Percentiles rank a stretch among this genome's conserved stretches.
phyloP scores from a whole-genome alignment of 495 filamentous ascomycete genomes.

The Neurospora intermedia region DNA sequence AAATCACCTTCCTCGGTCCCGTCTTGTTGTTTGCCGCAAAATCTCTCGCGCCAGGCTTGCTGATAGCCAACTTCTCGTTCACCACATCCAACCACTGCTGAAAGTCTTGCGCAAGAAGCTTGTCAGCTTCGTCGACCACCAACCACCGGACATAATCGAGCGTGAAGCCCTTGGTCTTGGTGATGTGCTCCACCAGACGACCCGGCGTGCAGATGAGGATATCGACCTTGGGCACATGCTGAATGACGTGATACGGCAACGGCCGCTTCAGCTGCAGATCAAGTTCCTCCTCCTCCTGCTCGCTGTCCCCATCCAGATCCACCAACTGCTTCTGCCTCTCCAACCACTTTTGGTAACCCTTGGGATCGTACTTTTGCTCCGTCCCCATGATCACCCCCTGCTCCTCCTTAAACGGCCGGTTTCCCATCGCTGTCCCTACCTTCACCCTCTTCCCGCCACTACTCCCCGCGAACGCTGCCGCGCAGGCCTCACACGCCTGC shows the following conservation, averaged over 20 bases:
- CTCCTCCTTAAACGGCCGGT: conserved; percentile 63
- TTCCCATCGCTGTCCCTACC: conserved; percentile 74
- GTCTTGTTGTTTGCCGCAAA: conserved; percentile 39
- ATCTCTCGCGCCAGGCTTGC: conserved; percentile 26
- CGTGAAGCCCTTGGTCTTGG: conserved; percentile 68
- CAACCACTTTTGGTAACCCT: conserved; percentile 20
- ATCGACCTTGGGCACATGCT: conserved; percentile 61
- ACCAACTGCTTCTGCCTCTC: conserved; percentile 7
- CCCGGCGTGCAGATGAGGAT: conserved; percentile 90
- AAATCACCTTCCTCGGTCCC: conserved; percentile 57
- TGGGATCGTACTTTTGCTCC: conserved; percentile 38
- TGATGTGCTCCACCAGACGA: conserved; percentile 81
- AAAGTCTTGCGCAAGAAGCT: conserved; percentile 81
- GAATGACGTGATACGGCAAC: conserved; percentile 51
- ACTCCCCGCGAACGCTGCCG: conserved; percentile 30
- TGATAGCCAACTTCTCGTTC: conserved; percentile 46
- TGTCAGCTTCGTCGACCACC: conserved; percentile 89
- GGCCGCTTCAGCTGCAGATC: conserved; percentile 11
- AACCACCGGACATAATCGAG: conserved; percentile 70
- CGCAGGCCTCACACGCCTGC: conserved; percentile 57
- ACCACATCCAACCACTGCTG: conserved; percentile 81
- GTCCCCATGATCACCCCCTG: conserved; percentile 53
- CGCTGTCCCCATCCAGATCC: conserved; percentile 13
- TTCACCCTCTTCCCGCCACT: conserved; percentile 50
- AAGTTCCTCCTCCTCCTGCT: conserved; percentile 6